Conservation (phyloP, 164 flowering plant genomes). For the Buxus sempervirens region DNA sequence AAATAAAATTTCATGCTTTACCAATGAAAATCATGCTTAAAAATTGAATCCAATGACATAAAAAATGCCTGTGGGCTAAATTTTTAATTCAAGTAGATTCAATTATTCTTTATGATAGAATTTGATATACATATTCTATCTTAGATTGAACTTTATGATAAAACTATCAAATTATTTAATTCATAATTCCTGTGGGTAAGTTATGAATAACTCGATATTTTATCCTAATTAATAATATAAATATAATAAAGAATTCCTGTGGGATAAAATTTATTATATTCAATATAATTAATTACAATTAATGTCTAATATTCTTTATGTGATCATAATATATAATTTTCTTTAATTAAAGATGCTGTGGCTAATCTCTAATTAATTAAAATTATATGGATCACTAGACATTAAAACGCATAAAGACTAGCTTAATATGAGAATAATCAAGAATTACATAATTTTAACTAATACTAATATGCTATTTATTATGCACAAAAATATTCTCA, state of each 20-base stretch:
- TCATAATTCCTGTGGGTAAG: slow-evolving; percentile 1
- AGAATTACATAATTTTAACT: background rate
- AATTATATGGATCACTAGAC: background rate
- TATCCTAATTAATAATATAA: slow-evolving; percentile 5
- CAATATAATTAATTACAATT: too few relatives aligned
- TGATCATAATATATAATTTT: background rate
- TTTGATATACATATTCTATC: too few relatives aligned
- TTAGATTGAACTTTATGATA: background rate
- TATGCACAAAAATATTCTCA: slow-evolving; percentile 1
- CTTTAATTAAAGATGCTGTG: background rate
- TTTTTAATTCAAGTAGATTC: slow-evolving; percentile 3
- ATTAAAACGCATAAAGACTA: background rate
- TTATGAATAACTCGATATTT: slow-evolving; percentile 5
- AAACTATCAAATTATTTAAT: slow-evolving; percentile 2
- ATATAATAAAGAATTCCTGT: slow-evolving; percentile 2
- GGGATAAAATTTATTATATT: slow-evolving; percentile 3
- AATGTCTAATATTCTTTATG: background rate
- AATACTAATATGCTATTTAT: background rate
- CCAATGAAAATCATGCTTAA: background rate
- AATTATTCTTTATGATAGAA: background rate
- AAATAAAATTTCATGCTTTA: background rate
- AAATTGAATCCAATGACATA: background rate
- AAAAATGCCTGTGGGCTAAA: slow-evolving; percentile 6
- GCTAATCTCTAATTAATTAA: background rate
- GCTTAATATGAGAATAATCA: background rate